Base-by-base conservation (phyloP, 2,329 filamentous ascomycete species). In the Colletotrichum acutatum region DNA sequence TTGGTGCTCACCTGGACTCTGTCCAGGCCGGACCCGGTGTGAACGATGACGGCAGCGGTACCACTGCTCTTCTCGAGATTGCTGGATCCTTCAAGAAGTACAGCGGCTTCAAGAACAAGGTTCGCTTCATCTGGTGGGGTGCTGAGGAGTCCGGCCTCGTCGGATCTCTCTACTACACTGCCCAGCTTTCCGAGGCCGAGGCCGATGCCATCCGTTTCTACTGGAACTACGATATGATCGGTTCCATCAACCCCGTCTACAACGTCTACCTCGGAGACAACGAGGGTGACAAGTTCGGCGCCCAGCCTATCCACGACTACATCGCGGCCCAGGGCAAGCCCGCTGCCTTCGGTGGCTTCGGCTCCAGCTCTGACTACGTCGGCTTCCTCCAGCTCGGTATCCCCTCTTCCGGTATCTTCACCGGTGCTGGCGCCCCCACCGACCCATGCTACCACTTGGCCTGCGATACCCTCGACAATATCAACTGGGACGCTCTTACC, bases 181-280 rank as follows among this genome's bases (percentile, higher is more conserved):
- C 78, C 16, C 78, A 79, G 7, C 80, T 86, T 32, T 77, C 80
- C 12, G 76, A 80, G 26, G 77, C 78, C 1, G 83, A 86, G 57
- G 80, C 81, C 0, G 83, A 88, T 73, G 90, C 90, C 80, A 90
- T 93, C 77, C 85, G 87, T 2, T 89, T 93, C 37, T 92, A 92
- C 83, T 88, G 93, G 79, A 92, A 93, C 83, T 92, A 91, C 77
- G 91, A 93, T 81, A 93, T 93, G 92, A 91, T 93, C 68, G 85
- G 82, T n/a, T 86, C 84, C 19, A 79, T 80, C 4, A 76, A 78
- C n/a, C 82, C 85, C 12, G 75, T 77, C 53, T 86, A 81, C 76
- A 78, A 76, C 66, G 80, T 87, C 8, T 84, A 86, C 67, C 80
- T 80, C n/a, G 78, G 82, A 56, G 81, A 82, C 74, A 81, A 79